Percentiles rank a stretch among this genome's conserved stretches.
Evolutionary conservation across 1,284 basidiomycete genomes (phyloP).

Genomic region (Irpex lacteus): DNA sequence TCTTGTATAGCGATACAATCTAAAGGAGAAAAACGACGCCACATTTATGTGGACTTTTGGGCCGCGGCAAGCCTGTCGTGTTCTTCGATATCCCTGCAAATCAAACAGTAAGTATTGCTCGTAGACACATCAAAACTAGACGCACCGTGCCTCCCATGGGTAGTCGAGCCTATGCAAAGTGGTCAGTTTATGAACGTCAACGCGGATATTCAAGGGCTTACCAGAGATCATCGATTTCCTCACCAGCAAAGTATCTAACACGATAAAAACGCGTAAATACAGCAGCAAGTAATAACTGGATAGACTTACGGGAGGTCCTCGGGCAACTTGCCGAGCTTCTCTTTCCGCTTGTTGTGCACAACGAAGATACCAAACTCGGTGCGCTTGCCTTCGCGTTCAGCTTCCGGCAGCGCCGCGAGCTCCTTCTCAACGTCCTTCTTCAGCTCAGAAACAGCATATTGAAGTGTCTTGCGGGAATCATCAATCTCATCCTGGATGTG

Average conservation of each 20-base stretch:
- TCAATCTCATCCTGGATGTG: slow-evolving; percentile 83
- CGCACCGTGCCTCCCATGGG: slow-evolving; percentile 79
- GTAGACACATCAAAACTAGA: slow-evolving; percentile 16
- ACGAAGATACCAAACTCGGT: slow-evolving; percentile 91
- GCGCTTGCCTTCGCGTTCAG: slow-evolving; percentile 68
- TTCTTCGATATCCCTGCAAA: slow-evolving; percentile 69
- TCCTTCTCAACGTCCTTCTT: slow-evolving; percentile 83
- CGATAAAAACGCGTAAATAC: not conserved
- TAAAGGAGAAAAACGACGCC: not conserved
- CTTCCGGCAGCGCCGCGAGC: slow-evolving; percentile 58
- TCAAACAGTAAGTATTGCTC: slow-evolving; percentile 1
- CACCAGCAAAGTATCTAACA: slow-evolving; percentile 65
- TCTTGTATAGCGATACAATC: not conserved
- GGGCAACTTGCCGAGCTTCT: slow-evolving; percentile 76
- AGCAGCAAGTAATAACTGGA: slow-evolving; percentile 3
- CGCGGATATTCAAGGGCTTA: slow-evolving; percentile 22
- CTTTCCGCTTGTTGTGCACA: slow-evolving; percentile 93
- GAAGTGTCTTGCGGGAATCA: slow-evolving; percentile 87
- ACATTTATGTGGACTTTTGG: slow-evolving; percentile 14
- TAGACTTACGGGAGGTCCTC: slow-evolving; percentile 54
- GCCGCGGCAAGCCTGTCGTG: slow-evolving; percentile 62
- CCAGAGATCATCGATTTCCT: slow-evolving; percentile 58
- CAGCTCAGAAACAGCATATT: slow-evolving; percentile 86
- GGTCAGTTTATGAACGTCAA: slow-evolving; percentile 14
- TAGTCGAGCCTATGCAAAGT: slow-evolving; percentile 67